These are phyloP conservation scores for Escovopsis sp. DNA, from an alignment of 2,329 filamentous ascomycete genomes.

Conservation along the genomic window DNA sequence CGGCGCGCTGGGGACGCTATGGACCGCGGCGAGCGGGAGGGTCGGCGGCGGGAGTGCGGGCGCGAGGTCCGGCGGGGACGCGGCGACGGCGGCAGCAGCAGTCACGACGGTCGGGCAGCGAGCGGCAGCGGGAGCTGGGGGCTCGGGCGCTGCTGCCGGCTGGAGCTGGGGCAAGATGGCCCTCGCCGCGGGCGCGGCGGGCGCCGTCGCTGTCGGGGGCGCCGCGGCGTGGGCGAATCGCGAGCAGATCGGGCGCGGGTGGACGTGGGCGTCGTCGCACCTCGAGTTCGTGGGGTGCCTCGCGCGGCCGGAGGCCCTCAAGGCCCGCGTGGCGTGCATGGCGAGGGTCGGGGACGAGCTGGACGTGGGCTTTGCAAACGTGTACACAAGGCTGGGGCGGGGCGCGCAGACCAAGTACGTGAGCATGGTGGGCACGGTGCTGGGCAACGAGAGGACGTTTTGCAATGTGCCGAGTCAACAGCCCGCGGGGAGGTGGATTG, in stretches of 20 bases:
- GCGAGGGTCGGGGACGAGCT: slow-evolving; percentile 48
- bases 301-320: slow-evolving; percentile 67
- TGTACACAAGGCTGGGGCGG: slow-evolving; percentile 72
- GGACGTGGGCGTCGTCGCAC: slow-evolving; percentile 74
- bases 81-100: not conserved
- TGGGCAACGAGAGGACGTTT: slow-evolving; percentile 68
- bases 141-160: slow-evolving; percentile 13
- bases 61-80: slow-evolving; percentile 2
- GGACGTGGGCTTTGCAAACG: slow-evolving; percentile 63
- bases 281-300: slow-evolving; percentile 88
- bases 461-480: slow-evolving; percentile 59
- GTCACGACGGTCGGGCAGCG: slow-evolving; percentile 6
- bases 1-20: slow-evolving; percentile 52
- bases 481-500: slow-evolving; percentile 43
- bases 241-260: slow-evolving; percentile 61
- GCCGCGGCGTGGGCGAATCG: slow-evolving; percentile 77
- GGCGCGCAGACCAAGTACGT: slow-evolving; percentile 41
- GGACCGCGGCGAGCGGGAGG: slow-evolving; percentile 32
- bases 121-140: slow-evolving; percentile 3
- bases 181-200: slow-evolving; percentile 71
- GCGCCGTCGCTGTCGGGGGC: slow-evolving; percentile 65
- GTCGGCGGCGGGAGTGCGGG: slow-evolving; percentile 10
- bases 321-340: slow-evolving; percentile 54
- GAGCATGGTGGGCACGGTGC: slow-evolving; percentile 38
- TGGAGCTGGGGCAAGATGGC: slow-evolving; percentile 83